phyloP scores from a whole-genome alignment of 768 basidiomycete genomes.

The Mycena metata region DNA sequence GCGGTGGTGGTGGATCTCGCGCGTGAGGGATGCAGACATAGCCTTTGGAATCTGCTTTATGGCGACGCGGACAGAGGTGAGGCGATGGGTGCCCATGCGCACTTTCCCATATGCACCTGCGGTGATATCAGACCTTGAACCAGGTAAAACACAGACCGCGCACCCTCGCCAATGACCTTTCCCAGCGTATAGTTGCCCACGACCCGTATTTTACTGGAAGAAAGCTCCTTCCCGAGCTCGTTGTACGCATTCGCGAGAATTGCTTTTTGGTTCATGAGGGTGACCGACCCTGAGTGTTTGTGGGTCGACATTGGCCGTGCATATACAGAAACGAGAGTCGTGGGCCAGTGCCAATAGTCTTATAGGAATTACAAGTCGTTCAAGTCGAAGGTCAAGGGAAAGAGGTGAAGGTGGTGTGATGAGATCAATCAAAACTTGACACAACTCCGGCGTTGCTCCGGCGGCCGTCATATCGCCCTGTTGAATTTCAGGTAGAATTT shows the following conservation, averaged over 20 bases:
- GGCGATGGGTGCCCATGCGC: slow-evolving; percentile 92
- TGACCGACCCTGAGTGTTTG: slow-evolving; percentile 71
- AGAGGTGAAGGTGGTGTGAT: too few species aligned
- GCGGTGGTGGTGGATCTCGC: slow-evolving; percentile 98
- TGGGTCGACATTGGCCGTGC: slow-evolving; percentile 69
- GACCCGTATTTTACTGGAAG: slow-evolving; percentile 90
- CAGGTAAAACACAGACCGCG: slow-evolving; percentile 40
- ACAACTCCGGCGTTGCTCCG: too few species aligned
- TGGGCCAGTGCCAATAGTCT: slow-evolving; percentile 36
- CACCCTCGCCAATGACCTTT: slow-evolving; percentile 95
- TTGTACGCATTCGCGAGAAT: slow-evolving; percentile 96
- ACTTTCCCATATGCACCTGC: slow-evolving; percentile 96
- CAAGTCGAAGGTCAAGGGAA: too few species aligned
- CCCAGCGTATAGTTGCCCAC: slow-evolving; percentile 96
- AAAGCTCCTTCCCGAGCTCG: slow-evolving; percentile 95
- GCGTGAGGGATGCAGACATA: slow-evolving; percentile 90
- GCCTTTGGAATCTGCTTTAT: slow-evolving; percentile 98
- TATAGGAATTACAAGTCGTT: neutral
- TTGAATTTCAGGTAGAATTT: too few species aligned
- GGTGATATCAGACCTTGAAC: slow-evolving; percentile 33
- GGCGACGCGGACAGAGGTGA: slow-evolving; percentile 92
- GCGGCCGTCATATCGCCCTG: too few species aligned
- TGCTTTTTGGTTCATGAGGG: slow-evolving; percentile 87
- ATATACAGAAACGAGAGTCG: slow-evolving; percentile 49
- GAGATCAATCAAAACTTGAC: too few species aligned